phyloP scores from a whole-genome alignment of 1,139 yeast genomes.

The Sugiyamaella xylanicola region DNA sequence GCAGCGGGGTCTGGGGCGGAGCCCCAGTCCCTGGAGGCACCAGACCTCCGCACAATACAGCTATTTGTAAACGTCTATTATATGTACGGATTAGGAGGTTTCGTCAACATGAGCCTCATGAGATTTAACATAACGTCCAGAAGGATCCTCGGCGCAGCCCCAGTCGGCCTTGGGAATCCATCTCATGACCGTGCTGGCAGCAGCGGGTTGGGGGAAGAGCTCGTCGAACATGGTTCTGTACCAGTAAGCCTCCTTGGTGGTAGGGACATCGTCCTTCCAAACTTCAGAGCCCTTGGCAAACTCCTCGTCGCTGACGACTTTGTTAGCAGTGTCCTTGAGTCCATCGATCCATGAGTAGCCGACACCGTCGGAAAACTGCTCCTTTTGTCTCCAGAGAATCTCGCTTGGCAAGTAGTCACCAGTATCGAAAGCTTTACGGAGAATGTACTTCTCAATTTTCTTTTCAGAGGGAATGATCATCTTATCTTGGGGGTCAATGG shows the following conservation, averaged over 20 bases:
- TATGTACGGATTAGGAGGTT: not conserved
- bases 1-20: not conserved
- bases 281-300: constrained; percentile 86
- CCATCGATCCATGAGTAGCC: constrained; percentile 99
- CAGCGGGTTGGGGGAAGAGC: constrained; percentile 84
- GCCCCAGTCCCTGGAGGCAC: constrained; percentile 1
- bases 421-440: constrained; percentile 97
- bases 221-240: constrained; percentile 96
- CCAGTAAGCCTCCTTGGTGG: constrained; percentile 99
- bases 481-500: constrained; percentile 91
- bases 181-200: constrained; percentile 96
- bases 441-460: constrained; percentile 90
- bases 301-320: constrained; percentile 82
- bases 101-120: constrained; percentile 50
- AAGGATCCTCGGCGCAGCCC: constrained; percentile 99
- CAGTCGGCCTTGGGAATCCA: constrained; percentile 99
- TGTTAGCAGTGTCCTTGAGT: constrained; percentile 92
- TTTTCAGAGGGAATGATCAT: constrained; percentile 58
- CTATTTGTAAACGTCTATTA: not conserved
- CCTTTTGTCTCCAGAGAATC: constrained; percentile 99
- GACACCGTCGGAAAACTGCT: constrained; percentile 98
- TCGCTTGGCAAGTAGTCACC: constrained; percentile 90
- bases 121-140: constrained; percentile 92
- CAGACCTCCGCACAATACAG: too few species aligned
- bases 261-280: constrained; percentile 95